A percentile compares a stretch with the other conserved stretches of the same genome.
phyloP scores from a whole-genome alignment of 345 rosid genomes.

The Eucalyptus pauciflora region DNA sequence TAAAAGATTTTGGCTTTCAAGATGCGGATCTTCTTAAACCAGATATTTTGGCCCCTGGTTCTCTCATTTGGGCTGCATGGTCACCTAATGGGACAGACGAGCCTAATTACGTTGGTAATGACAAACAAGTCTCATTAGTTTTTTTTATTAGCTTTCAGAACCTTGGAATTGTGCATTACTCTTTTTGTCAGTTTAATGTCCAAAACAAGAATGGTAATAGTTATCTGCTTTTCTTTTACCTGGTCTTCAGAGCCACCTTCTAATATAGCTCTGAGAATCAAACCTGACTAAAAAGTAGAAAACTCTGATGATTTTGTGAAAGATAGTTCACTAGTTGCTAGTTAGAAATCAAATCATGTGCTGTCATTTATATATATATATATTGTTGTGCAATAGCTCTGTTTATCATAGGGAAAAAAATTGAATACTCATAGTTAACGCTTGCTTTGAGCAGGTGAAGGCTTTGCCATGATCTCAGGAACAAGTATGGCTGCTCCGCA shows the following conservation, averaged over 20 bases:
- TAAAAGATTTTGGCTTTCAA: constrained; percentile 83
- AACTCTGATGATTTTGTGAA: neutral
- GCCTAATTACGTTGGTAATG: constrained; percentile 72
- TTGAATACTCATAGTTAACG: neutral
- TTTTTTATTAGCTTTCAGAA: neutral
- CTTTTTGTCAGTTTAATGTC: neutral
- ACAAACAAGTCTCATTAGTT: neutral
- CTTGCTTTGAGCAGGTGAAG: constrained; percentile 63
- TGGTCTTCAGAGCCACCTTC: neutral
- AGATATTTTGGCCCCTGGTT: constrained; percentile 94
- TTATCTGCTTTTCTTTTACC: neutral
- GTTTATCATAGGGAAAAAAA: neutral
- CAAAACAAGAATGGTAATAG: neutral
- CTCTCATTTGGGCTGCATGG: constrained; percentile 99
- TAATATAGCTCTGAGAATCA: neutral
- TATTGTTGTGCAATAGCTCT: neutral
- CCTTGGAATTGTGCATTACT: neutral
- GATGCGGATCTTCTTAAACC: constrained; percentile 99
- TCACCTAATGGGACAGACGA: constrained; percentile 98
- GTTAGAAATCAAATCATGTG: neutral
- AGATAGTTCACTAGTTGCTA: neutral
- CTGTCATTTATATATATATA: neutral
- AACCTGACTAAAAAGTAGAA: neutral
- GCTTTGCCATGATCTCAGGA: constrained; percentile 91
- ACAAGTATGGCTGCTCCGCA: constrained; percentile 99